Evolutionary conservation across 1,284 basidiomycete genomes (phyloP), one percentile per base, ranked within the genome.

Genomic region (Cutaneotrichosporon mucoides): DNA sequence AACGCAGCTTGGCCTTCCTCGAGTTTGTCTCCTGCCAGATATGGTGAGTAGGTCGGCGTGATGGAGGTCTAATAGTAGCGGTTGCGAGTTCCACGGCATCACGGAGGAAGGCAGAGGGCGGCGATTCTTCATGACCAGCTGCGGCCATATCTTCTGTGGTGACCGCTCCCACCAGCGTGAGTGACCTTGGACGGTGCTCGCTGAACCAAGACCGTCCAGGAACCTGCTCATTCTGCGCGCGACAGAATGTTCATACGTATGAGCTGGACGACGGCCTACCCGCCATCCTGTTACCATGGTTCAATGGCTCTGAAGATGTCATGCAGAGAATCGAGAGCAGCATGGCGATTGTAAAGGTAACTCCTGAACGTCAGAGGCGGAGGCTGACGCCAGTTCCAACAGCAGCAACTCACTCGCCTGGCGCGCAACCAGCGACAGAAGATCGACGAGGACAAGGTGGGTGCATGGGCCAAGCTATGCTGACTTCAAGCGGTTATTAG

Each of bases 121-220:
- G 12, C 48, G 56, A 5, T 74, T 73, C 61, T 74, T 66, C 68
- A 68, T 76, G 61, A 72, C 74, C 8, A 65, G 65, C 4, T 77
- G 75, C 60, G 71, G 70, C 2, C 75, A 77, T 57, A 61, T 76
- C 36, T 60, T 75, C 1, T 77, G 75, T 55, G 58, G 61, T 41
- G 62, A 59, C 24, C 41, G 45, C 3, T 53, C 53, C 33, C 73
- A 75, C 48, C 35, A 66, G 3, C 68, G 72, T 71, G 43, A 50
- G 69, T 63, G 33, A 33, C 10, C 10, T 43, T 10, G 50, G 43
- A 24, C 24, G 16, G 33, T 3, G 1, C 5, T 38, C 13, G 37
- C 46, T 51, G n/a, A 57, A 10, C 12, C 10, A 47, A 70, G 69
- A 66, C 40, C 55, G 60, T 15, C 15, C 15, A 4, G 63, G 60